Evolutionary conservation across 2,329 filamentous ascomycete genomes (phyloP).

Genomic region (Cordyceps cateniannulata): DNA sequence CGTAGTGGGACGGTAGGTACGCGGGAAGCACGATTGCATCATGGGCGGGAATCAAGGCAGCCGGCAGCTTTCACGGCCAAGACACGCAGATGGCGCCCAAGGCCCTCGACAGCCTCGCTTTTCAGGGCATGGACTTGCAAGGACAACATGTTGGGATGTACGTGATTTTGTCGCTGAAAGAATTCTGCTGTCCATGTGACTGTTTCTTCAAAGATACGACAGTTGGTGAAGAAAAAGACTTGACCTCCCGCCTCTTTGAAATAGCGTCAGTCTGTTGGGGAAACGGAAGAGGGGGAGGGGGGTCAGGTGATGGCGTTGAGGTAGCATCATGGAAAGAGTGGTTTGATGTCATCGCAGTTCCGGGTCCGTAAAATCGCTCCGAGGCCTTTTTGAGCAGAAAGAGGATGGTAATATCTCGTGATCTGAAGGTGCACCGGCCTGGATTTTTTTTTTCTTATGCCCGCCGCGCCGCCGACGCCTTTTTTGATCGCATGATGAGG

Average conservation of each 20-base stretch:
- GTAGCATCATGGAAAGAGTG: no score
- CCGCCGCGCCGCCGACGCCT: not conserved
- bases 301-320: no score
- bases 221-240: not conserved
- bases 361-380: no score
- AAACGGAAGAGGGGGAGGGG: not conserved
- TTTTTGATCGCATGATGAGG: not conserved
- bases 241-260: not conserved
- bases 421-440: not conserved
- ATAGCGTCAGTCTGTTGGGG: no score
- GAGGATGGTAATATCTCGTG: not conserved
- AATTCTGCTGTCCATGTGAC: constrained; percentile 1
- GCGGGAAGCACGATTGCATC: not conserved
- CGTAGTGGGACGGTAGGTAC: not conserved
- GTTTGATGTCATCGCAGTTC: no score
- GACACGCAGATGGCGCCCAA: not conserved
- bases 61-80: not conserved
- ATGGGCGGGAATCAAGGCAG: not conserved
- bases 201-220: not conserved
- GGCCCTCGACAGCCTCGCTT: not conserved
- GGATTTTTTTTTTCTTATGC: no score
- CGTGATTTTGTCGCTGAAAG: not conserved
- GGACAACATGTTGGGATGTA: not conserved
- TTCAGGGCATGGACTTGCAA: not conserved
- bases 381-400: no score